Percentiles rank a stretch among this genome's conserved stretches.
Conservation (phyloP, 192 early-diverging fungal species). For the Coemansia guatemalensis region DNA sequence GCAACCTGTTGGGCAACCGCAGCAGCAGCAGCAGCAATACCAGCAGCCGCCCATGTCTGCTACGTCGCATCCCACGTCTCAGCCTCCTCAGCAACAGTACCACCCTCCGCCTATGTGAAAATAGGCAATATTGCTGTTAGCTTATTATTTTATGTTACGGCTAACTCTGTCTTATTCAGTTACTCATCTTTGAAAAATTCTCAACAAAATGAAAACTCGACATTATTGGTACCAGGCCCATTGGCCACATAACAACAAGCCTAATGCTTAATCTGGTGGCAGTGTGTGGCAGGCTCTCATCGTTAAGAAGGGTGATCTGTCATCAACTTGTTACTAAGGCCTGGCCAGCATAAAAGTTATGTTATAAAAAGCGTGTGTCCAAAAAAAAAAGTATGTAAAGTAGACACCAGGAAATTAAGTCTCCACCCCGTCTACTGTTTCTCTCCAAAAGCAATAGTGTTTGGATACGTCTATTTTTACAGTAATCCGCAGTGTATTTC, state of each 20-base stretch:
- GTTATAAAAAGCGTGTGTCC: too few relatives aligned
- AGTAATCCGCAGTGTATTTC: too few relatives aligned
- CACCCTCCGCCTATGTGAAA: background rate
- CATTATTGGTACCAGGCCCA: too few relatives aligned
- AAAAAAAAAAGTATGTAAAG: background rate
- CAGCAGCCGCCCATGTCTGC: constrained; percentile 6
- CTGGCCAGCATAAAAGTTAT: too few relatives aligned
- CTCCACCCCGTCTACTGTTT: too few relatives aligned
- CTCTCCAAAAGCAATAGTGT: too few relatives aligned
- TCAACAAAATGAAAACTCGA: background rate
- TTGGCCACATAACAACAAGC: too few relatives aligned
- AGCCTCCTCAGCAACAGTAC: constrained; percentile 10
- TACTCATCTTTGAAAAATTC: background rate
- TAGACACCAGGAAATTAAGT: background rate
- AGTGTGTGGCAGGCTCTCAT: too few relatives aligned
- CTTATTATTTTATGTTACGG: background rate
- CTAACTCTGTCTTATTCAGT: background rate
- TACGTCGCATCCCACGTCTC: constrained; percentile 10
- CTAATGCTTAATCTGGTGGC: too few relatives aligned
- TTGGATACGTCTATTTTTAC: too few relatives aligned
- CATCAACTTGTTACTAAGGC: too few relatives aligned
- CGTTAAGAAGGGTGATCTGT: too few relatives aligned
- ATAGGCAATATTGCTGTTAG: background rate
- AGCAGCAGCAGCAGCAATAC: constrained; percentile 14
- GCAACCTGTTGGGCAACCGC: constrained; percentile 14